Percentiles rank a stretch among this genome's conserved stretches.
phyloP scores from a whole-genome alignment of 2,329 filamentous ascomycete genomes.

The Neophaeococcomyces mojaviensis region DNA sequence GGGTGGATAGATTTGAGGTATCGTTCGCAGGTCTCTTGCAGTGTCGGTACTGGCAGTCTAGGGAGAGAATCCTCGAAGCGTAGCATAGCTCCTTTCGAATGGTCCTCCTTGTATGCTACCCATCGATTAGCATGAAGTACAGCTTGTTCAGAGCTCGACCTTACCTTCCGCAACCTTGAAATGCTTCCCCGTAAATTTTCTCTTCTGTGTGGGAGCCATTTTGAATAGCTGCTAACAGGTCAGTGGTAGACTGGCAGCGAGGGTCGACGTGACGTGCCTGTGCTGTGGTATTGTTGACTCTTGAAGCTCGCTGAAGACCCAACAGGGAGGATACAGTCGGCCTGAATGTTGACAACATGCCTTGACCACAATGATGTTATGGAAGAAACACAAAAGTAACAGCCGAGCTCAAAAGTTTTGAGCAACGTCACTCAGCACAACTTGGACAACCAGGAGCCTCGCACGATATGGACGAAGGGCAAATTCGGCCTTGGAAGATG shows the following conservation, averaged over 20 bases:
- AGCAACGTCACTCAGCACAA: conserved; percentile 4
- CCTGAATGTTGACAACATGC: conserved; percentile 20
- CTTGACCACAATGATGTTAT: neutral
- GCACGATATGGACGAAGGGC: neutral
- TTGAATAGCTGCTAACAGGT: conserved; percentile 15
- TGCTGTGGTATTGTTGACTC: neutral
- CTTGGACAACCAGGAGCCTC: neutral
- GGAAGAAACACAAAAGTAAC: neutral
- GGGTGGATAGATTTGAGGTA: conserved; percentile 62
- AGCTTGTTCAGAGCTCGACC: conserved; percentile 13
- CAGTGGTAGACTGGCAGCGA: neutral
- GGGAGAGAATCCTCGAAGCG: conserved; percentile 61
- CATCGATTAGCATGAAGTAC: conserved; percentile 8
- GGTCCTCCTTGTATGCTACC: conserved; percentile 57
- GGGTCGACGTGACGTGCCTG: neutral
- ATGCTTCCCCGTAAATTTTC: conserved; percentile 33
- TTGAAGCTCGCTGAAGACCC: conserved; percentile 13
- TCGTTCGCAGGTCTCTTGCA: conserved; percentile 56
- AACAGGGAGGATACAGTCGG: conserved; percentile 17
- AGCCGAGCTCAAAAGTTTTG: conserved; percentile 5
- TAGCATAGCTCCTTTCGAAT: conserved; percentile 56
- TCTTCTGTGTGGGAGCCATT: conserved; percentile 24
- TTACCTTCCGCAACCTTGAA: conserved; percentile 36
- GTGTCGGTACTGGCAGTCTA: conserved; percentile 53
- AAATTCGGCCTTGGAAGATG: neutral